These are phyloP conservation scores for Hysterium pulicare DNA, from an alignment of 2,329 filamentous ascomycete species.

Conservation along the genomic window DNA sequence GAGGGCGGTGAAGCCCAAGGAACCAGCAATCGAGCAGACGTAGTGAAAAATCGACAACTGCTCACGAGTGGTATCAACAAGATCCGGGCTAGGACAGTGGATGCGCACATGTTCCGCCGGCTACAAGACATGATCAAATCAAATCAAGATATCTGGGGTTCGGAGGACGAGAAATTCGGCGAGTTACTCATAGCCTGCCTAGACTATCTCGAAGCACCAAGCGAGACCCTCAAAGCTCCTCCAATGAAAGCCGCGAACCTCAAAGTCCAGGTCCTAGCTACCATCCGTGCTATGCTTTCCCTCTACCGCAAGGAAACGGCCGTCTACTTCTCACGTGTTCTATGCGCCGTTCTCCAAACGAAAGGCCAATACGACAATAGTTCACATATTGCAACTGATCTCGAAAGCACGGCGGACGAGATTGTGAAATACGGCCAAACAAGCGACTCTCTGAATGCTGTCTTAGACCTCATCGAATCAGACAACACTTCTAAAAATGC, in stretches of 20 bases:
- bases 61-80: conserved; percentile 72
- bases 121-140: conserved; percentile 72
- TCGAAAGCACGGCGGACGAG: conserved; percentile 71
- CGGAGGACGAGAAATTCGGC: conserved; percentile 68
- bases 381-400: conserved; percentile 68
- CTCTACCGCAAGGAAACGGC: conserved; percentile 64
- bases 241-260: conserved; percentile 67
- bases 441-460: conserved; percentile 46
- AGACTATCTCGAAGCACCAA: conserved; percentile 64
- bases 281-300: conserved; percentile 69
- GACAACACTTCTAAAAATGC: conserved; percentile 19
- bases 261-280: conserved; percentile 70
- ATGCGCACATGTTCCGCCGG: conserved; percentile 77
- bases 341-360: conserved; percentile 64
- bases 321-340: conserved; percentile 63
- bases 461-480: conserved; percentile 36
- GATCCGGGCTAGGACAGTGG: conserved; percentile 67
- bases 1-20: conserved; percentile 22
- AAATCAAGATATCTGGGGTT: conserved; percentile 57
- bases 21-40: conserved; percentile 40
- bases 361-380: conserved; percentile 65
- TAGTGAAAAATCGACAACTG: conserved; percentile 51
- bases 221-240: conserved; percentile 44
- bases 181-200: conserved; percentile 66
- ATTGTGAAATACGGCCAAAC: conserved; percentile 64